Evolutionary conservation across 2,329 filamentous ascomycete genomes (phyloP).

Genomic region (Fusarium stilboides): DNA sequence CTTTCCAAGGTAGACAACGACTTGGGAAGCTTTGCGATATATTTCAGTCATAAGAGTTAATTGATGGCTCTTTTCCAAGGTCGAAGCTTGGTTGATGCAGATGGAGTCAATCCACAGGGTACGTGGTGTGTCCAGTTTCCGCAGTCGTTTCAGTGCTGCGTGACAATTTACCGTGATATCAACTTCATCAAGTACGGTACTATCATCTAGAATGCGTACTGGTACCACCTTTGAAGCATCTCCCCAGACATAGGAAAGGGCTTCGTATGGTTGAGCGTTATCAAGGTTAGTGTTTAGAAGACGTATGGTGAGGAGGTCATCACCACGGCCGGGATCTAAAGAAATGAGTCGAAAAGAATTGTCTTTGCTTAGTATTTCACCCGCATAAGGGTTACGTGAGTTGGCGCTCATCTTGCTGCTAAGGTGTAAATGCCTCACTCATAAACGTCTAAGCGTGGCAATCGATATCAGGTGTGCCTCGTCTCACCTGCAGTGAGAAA

Average conservation of each 20-base stretch:
- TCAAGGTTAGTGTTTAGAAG: background rate
- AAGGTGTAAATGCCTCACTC: no score
- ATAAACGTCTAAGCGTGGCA: no score
- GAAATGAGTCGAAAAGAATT: slow-evolving; percentile 1
- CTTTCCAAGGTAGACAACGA: background rate
- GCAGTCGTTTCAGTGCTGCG: background rate
- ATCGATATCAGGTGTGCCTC: no score
- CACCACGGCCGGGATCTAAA: background rate
- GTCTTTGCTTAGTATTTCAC: background rate
- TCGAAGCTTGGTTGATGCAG: background rate
- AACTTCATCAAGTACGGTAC: background rate
- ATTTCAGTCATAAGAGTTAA: background rate
- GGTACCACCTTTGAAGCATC: background rate
- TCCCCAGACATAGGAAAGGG: background rate
- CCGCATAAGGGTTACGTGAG: background rate
- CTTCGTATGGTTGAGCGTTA: background rate
- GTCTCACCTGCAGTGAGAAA: no score
- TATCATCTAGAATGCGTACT: background rate
- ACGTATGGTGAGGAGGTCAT: background rate
- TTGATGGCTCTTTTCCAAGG: background rate
- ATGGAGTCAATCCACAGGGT: background rate
- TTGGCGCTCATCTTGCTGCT: no score
- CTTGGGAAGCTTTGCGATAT: background rate
- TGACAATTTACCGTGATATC: background rate
- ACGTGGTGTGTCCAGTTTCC: background rate